Evolutionary conservation across 371 early-diverging fungal genomes (phyloP), one percentile per base, ranked within the genome.

Genomic region (Circinella minor): DNA sequence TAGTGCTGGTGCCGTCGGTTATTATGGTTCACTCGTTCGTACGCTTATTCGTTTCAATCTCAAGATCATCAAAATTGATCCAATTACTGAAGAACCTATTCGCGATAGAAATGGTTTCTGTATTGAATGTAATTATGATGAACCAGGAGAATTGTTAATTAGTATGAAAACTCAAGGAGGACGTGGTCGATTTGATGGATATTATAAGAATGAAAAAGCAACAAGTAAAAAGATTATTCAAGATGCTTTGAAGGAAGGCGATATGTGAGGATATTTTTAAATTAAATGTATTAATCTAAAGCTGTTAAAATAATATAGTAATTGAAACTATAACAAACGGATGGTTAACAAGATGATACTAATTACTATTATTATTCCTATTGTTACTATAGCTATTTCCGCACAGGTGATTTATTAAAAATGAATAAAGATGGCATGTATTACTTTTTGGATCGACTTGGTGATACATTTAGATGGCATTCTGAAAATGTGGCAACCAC

Each of bases 381-480:
- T n/a, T n/a, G n/a, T n/a, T n/a, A n/a, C n/a, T n/a, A 49, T 49
- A 69, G 51, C 36, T 92, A 84, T 77, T 90, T 87, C 76, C 82
- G 90, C 36, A 83, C 88, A 34, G 93, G 93, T 14, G 93, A 92
- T 69, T 74, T 92, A 27, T 71, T 92, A n/a, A 79, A 79, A 46
- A 77, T 73, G n/a, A 85, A 88, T 64, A 39, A 67, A 11, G 81
- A 88, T 14, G 91, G 90, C 3, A 89, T 83, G 74, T 88, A 77
- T 71, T 91, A 86, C 78, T 92, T 93, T 81, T 87, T 87, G 14
- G 93, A 92, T 63, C 89, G 94, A 20, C 74, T 89, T 18, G 93
- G 93, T 4, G 93, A 93, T 51, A 89, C 92, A 0, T 93, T 92
- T 80, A 80, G 91, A 17, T 91, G 91, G 91, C 74, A 82, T 27